Evolutionary conservation across 1,284 basidiomycete genomes (phyloP).

Genomic region (Fomitiporia mediterranea): DNA sequence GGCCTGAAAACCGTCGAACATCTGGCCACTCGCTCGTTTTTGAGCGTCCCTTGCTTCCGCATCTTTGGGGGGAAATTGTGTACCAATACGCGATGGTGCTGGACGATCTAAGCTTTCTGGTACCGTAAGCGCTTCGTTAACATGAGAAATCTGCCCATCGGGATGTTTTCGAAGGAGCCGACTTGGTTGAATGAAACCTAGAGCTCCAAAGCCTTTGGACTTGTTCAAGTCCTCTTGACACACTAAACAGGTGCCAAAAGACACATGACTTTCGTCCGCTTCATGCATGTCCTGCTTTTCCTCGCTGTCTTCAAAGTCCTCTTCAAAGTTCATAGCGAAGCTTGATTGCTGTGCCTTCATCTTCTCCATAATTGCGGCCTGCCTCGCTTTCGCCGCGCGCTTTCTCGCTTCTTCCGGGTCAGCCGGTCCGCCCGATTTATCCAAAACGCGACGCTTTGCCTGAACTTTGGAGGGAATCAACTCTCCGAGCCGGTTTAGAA

Average conservation of each 20-base stretch:
- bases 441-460: constrained; percentile 42
- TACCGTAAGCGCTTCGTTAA: constrained; percentile 71
- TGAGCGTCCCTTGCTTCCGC: constrained; percentile 43
- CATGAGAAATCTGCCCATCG: constrained; percentile 61
- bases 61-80: constrained; percentile 52
- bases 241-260: constrained; percentile 91
- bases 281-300: constrained; percentile 55
- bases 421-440: constrained; percentile 32
- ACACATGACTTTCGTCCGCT: constrained; percentile 43
- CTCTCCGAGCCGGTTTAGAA: constrained; percentile 56
- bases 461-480: constrained; percentile 54
- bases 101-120: constrained; percentile 65
- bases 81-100: constrained; percentile 26
- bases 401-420: constrained; percentile 69
- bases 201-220: constrained; percentile 75
- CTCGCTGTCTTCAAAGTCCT: constrained; percentile 47
- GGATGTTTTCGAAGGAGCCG: constrained; percentile 78
- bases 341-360: constrained; percentile 89
- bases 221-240: constrained; percentile 91
- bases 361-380: constrained; percentile 87
- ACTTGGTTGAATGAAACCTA: constrained; percentile 91
- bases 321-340: constrained; percentile 75
- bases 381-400: constrained; percentile 76
- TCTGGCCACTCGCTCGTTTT: constrained; percentile 41
- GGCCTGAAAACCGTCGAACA: constrained; percentile 73